Conservation (phyloP, 805 yeast genomes). For the Blastobotrys americana region DNA sequence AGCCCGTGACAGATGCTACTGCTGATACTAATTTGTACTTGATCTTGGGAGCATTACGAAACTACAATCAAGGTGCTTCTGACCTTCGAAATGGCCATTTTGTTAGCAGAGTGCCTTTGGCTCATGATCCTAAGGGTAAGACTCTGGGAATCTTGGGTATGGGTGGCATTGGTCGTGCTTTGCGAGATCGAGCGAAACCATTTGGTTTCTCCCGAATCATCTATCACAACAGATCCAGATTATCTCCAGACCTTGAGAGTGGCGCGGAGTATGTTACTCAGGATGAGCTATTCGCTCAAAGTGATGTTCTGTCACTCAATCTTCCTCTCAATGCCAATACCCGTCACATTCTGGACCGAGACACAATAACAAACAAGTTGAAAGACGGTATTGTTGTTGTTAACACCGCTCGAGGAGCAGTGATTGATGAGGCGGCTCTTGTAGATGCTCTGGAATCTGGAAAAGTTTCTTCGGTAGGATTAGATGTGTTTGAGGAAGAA, state of each 20-base stretch:
- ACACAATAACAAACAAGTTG: conserved; percentile 37
- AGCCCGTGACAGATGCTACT: conserved; percentile 47
- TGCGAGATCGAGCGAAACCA: conserved; percentile 43
- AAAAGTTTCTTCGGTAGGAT: conserved; percentile 45
- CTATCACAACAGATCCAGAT: conserved; percentile 46
- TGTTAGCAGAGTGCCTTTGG: conserved; percentile 38
- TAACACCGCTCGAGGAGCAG: conserved; percentile 57
- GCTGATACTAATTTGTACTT: conserved; percentile 51
- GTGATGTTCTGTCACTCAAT: conserved; percentile 45
- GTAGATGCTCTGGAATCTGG: conserved; percentile 42
- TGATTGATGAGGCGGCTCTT: conserved; percentile 48
- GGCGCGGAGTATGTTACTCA: conserved; percentile 40
- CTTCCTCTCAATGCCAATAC: conserved; percentile 50
- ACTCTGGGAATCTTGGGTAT: conserved; percentile 53
- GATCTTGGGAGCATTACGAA: conserved; percentile 46
- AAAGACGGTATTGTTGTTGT: conserved; percentile 48
- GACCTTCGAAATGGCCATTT: conserved; percentile 41
- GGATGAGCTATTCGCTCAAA: conserved; percentile 40
- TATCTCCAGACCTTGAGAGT: conserved; percentile 41
- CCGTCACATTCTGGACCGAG: conserved; percentile 41
- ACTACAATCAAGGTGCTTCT: conserved; percentile 38
- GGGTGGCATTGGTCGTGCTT: conserved; percentile 57
- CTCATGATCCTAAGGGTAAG: conserved; percentile 44
- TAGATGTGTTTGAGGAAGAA: conserved; percentile 57
- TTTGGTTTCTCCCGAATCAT: conserved; percentile 45